phyloP scores from a whole-genome alignment of 108 stramenopile genomes.

The Pseudonitzschia multiseries region DNA sequence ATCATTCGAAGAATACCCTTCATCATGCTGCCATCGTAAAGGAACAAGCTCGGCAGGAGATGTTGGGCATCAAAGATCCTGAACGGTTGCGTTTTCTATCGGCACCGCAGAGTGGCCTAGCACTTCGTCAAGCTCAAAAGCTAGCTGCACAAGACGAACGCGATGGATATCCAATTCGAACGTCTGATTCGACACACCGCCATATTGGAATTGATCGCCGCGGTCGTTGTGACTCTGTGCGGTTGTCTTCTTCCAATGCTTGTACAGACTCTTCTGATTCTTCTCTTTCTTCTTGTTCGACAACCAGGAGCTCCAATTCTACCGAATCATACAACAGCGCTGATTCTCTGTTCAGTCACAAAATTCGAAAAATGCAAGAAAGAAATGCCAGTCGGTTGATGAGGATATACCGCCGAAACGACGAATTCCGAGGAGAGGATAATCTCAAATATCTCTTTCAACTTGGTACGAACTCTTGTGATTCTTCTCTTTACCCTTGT shows the following conservation, averaged over 20 bases:
- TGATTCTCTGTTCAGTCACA: neutral
- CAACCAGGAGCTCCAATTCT: too few relatives aligned
- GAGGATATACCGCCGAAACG: too few relatives aligned
- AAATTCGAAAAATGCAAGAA: too few relatives aligned
- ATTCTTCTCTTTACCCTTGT: neutral
- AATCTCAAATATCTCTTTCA: too few relatives aligned
- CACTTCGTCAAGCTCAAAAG: conserved; percentile 22
- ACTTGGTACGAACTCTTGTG: neutral
- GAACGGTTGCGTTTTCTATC: conserved; percentile 27
- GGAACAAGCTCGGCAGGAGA: conserved; percentile 35
- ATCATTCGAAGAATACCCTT: conserved; percentile 17
- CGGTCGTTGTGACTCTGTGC: neutral
- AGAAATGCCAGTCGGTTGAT: too few relatives aligned
- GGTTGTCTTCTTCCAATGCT: too few relatives aligned
- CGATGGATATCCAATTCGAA: conserved; percentile 11
- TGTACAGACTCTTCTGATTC: too few relatives aligned
- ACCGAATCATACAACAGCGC: neutral
- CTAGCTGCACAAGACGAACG: conserved; percentile 28
- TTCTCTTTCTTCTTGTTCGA: too few relatives aligned
- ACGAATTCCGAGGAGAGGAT: too few relatives aligned
- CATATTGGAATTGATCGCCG: neutral
- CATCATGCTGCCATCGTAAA: conserved; percentile 30
- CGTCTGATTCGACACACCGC: neutral
- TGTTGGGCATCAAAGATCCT: conserved; percentile 25
- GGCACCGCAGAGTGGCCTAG: conserved; percentile 20